phyloP scores from a whole-genome alignment of 495 filamentous ascomycete species.

The Talaromyces borbonicus region DNA sequence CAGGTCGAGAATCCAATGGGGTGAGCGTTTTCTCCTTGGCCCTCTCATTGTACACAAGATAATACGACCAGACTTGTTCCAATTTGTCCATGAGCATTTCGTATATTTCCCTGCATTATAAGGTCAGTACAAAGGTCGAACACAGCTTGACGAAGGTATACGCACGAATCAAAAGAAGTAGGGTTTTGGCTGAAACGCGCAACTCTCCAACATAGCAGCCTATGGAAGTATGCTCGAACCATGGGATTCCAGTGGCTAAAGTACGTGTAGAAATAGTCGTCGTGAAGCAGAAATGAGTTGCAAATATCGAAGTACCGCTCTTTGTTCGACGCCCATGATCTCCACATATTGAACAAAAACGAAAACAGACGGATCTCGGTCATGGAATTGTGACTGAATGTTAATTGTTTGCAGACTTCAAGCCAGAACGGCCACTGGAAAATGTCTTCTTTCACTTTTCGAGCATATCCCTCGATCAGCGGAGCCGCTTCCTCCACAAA shows the following conservation, averaged over 20 bases:
- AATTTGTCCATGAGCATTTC: conserved; percentile 58
- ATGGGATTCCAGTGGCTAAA: conserved; percentile 99
- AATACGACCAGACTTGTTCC: conserved; percentile 67
- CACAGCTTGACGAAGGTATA: conserved; percentile 8
- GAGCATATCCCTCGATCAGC: conserved; percentile 48
- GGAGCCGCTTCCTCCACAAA: conserved; percentile 73
- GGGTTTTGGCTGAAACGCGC: conserved; percentile 65
- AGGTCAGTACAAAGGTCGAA: not conserved
- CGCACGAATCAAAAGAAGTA: conserved; percentile 62
- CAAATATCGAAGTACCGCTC: conserved; percentile 63
- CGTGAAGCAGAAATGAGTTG: conserved; percentile 68
- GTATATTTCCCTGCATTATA: conserved; percentile 48
- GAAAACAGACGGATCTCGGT: conserved; percentile 85
- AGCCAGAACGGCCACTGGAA: conserved; percentile 89
- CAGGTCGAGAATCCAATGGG: conserved; percentile 65
- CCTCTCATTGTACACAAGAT: conserved; percentile 57
- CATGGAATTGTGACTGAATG: conserved; percentile 84
- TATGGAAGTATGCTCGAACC: conserved; percentile 94
- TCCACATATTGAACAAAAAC: conserved; percentile 78
- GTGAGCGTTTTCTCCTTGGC: conserved; percentile 44
- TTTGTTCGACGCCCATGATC: conserved; percentile 55
- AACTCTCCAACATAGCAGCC: conserved; percentile 84
- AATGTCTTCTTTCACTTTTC: conserved; percentile 32
- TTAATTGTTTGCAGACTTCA: conserved; percentile 70
- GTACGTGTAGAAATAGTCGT: conserved; percentile 67